Percentiles rank a stretch among this genome's conserved stretches.
Conservation (phyloP, 2,329 filamentous ascomycete genomes). For the Calonectria pseudoturangicola region DNA sequence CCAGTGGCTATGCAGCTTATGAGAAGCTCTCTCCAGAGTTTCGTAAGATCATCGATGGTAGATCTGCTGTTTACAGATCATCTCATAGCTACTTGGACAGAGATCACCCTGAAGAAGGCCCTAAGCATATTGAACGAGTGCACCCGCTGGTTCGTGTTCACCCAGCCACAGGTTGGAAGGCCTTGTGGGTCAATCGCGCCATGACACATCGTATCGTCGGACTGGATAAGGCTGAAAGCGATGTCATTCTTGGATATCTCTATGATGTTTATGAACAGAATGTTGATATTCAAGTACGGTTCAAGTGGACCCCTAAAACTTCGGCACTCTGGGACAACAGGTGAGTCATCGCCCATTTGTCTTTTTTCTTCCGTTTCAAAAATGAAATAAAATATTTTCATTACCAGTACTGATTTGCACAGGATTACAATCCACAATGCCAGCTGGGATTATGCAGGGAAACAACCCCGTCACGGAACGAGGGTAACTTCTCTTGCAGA, state of each 20-base stretch:
- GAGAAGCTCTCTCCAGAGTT: constrained; percentile 83
- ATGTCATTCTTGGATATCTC: constrained; percentile 79
- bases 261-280: constrained; percentile 82
- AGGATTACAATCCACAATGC: constrained; percentile 85
- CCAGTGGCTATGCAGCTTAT: constrained; percentile 81
- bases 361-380: neutral
- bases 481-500: constrained; percentile 83
- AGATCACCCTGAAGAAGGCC: constrained; percentile 75
- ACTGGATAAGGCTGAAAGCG: constrained; percentile 80
- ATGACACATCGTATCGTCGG: constrained; percentile 83
- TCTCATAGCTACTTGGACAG: constrained; percentile 82
- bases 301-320: constrained; percentile 81
- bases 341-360: constrained; percentile 56
- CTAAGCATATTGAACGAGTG: constrained; percentile 78
- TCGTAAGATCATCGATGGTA: constrained; percentile 81
- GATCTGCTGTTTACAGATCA: constrained; percentile 77
- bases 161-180: constrained; percentile 84
- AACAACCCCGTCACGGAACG: constrained; percentile 81
- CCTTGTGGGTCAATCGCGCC: constrained; percentile 81
- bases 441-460: constrained; percentile 82
- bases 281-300: constrained; percentile 82
- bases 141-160: constrained; percentile 83
- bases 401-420: neutral
- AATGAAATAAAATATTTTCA: neutral
- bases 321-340: constrained; percentile 84